Percentiles rank a stretch among this genome's conserved stretches.
These are phyloP conservation scores for Fusarium algeriense DNA, from an alignment of 2,329 filamentous ascomycete species.

Conservation along the genomic window DNA sequence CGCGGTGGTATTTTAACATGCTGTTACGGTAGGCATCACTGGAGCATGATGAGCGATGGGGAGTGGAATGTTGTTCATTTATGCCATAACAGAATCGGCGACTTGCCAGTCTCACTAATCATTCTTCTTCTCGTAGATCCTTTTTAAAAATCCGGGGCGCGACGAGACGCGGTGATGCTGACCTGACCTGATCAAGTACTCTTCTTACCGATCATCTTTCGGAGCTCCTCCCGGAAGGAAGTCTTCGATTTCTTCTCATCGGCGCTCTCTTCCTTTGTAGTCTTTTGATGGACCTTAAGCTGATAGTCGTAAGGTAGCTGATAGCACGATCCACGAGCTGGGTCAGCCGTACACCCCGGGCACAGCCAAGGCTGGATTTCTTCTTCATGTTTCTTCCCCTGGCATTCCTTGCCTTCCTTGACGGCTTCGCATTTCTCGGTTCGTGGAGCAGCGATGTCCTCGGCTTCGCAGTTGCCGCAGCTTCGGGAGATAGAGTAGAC, in stretches of 20 bases:
- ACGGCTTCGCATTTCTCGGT: not conserved
- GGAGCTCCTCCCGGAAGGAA: not conserved
- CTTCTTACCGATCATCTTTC: not conserved
- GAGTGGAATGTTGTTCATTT: too few relatives aligned
- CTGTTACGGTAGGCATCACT: too few relatives aligned
- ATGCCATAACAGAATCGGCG: too few relatives aligned
- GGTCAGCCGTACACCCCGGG: not conserved
- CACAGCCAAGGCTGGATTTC: not conserved
- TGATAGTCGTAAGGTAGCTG: not conserved
- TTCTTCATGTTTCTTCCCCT: too few relatives aligned
- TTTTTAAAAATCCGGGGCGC: too few relatives aligned
- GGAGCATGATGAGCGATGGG: too few relatives aligned
- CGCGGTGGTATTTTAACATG: too few relatives aligned
- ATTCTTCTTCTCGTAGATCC: too few relatives aligned
- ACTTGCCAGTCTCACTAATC: too few relatives aligned
- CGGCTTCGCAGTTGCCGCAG: not conserved
- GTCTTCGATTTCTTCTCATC: too few relatives aligned
- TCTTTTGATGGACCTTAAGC: not conserved
- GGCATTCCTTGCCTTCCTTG: not conserved
- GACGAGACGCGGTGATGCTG: too few relatives aligned
- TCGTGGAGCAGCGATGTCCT: not conserved
- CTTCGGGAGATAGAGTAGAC: not conserved
- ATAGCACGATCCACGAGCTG: not conserved
- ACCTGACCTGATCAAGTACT: too few relatives aligned
- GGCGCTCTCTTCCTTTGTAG: not conserved